These are phyloP conservation scores for Penstemon davidsonii DNA, from an alignment of 257 asterid species.

Conservation along the genomic window DNA sequence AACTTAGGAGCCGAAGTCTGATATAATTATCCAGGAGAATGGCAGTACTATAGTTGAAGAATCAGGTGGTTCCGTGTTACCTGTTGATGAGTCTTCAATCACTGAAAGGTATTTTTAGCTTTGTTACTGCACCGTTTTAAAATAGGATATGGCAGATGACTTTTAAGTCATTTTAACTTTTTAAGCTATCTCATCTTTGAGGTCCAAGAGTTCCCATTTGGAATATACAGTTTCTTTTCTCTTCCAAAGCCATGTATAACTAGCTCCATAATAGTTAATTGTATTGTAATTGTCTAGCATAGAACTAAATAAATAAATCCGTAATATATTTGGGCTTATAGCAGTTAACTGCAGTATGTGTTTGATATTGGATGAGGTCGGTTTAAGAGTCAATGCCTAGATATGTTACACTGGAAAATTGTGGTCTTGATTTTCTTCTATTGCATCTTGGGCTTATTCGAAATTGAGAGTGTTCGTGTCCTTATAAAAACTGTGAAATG, in stretches of 20 bases:
- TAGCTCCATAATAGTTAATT: constrained; percentile 10
- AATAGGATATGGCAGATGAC: background rate
- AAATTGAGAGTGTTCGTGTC: constrained; percentile 19
- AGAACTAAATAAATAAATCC: constrained; percentile 15
- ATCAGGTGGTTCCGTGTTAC: constrained; percentile 43
- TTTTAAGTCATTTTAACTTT: constrained; percentile 16
- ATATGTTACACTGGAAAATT: constrained; percentile 8
- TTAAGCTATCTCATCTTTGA: background rate
- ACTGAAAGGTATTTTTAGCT: constrained; percentile 52
- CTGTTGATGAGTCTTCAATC: constrained; percentile 43
- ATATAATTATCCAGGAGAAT: constrained; percentile 48
- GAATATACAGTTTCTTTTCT: too few species aligned
- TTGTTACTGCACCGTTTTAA: background rate
- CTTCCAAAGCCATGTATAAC: background rate
- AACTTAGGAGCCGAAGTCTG: constrained; percentile 51
- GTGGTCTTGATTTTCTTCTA: constrained; percentile 1
- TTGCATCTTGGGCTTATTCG: constrained; percentile 16
- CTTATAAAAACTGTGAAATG: constrained; percentile 12
- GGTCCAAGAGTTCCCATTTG: background rate
- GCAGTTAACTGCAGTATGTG: constrained; percentile 23
- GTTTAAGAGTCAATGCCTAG: constrained; percentile 11
- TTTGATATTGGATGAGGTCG: constrained; percentile 21
- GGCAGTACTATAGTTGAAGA: constrained; percentile 48
- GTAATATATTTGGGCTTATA: background rate
- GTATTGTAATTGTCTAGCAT: constrained; percentile 17